Conservation (phyloP, 768 basidiomycete species). For the Boletus rubescentipes region DNA sequence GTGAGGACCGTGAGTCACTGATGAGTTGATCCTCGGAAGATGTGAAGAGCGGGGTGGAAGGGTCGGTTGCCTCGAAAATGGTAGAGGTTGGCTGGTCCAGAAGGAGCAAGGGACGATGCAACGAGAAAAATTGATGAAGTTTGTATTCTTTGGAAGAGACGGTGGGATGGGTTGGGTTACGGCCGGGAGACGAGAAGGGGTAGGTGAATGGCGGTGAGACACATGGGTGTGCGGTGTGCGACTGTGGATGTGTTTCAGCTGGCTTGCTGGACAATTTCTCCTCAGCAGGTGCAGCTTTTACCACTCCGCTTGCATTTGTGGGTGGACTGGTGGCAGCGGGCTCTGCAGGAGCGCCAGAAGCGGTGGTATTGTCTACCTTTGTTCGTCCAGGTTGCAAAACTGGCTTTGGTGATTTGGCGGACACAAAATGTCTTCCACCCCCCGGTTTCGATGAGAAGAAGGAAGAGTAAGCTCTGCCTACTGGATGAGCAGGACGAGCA, state of each 20-base stretch:
- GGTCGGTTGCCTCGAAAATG: constrained; percentile 44
- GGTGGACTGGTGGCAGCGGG: constrained; percentile 19
- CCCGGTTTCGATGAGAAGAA: constrained; percentile 80
- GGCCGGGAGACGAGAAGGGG: constrained; percentile 5
- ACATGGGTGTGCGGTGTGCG: constrained; percentile 8
- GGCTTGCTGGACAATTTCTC: constrained; percentile 28
- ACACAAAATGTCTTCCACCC: constrained; percentile 71
- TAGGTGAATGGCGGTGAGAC: constrained; percentile 17
- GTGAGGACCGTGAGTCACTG: constrained; percentile 25
- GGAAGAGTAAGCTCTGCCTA: constrained; percentile 67
- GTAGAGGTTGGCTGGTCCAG: constrained; percentile 59
- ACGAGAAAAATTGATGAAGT: constrained; percentile 81
- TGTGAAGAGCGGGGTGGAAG: constrained; percentile 18
- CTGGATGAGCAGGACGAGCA: constrained; percentile 45
- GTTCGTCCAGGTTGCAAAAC: constrained; percentile 36
- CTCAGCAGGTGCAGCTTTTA: constrained; percentile 24
- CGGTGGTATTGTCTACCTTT: constrained; percentile 44
- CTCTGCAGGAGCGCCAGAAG: constrained; percentile 32
- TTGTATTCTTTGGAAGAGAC: constrained; percentile 69
- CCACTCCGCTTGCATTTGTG: constrained; percentile 9
- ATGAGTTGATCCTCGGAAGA: constrained; percentile 24
- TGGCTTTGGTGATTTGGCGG: constrained; percentile 61
- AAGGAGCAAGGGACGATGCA: constrained; percentile 76
- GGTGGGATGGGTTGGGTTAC: constrained; percentile 46
- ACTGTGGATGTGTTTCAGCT: constrained; percentile 21